Evolutionary conservation across 2,329 filamentous ascomycete species (phyloP).

Genomic region (Talaromyces sp.): DNA sequence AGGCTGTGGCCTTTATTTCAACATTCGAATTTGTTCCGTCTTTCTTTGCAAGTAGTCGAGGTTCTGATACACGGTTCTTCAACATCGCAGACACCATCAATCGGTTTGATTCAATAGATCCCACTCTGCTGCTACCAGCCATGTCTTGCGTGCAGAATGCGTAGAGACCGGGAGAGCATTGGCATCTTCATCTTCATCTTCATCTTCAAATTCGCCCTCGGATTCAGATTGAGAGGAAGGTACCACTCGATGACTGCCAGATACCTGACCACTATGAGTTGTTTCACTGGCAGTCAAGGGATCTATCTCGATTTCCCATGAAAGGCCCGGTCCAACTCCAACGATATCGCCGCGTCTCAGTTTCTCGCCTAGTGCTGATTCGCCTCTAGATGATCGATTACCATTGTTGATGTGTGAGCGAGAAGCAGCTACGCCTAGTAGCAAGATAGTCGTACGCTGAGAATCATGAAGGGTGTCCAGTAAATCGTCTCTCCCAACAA

Average conservation of each 20-base stretch:
- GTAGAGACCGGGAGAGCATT: not conserved
- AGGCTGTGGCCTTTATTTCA: not conserved
- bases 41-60: no score
- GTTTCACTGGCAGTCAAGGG: not conserved
- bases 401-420: not conserved
- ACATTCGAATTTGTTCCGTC: not conserved
- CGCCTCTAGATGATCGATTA: not conserved
- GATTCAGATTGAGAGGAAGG: slow-evolving; percentile 9
- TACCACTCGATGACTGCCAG: not conserved
- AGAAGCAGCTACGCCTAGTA: slow-evolving; percentile 22
- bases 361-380: not conserved
- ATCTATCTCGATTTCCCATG: slow-evolving; percentile 34
- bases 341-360: slow-evolving; percentile 20
- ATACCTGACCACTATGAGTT: not conserved
- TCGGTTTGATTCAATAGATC: slow-evolving; percentile 21
- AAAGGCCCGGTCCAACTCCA: slow-evolving; percentile 29
- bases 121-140: slow-evolving; percentile 39
- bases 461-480: not conserved
- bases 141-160: slow-evolving; percentile 19
- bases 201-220: not conserved
- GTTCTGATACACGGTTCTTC: no score
- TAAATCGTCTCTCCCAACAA: no score
- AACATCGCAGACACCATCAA: not conserved
- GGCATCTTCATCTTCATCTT: not conserved
- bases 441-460: slow-evolving; percentile 21